These are phyloP conservation scores for Syzygium malaccense DNA, from an alignment of 441 rosid species.

Conservation along the genomic window DNA sequence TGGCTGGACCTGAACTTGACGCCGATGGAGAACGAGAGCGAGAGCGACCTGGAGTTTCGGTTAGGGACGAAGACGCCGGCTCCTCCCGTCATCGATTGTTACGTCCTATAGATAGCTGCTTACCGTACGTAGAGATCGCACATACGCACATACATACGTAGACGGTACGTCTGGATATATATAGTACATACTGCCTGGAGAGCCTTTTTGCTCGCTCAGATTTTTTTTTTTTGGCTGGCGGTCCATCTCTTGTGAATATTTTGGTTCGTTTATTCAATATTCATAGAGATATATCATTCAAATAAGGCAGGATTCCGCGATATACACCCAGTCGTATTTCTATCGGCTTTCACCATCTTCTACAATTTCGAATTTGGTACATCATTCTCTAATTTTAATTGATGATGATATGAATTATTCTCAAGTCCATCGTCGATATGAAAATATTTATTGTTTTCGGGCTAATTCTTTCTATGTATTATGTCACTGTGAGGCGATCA, in stretches of 20 bases:
- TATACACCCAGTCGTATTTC: neutral
- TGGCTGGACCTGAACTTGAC: slow-evolving; percentile 68
- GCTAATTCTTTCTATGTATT: neutral
- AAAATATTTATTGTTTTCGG: neutral
- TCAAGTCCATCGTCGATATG: neutral
- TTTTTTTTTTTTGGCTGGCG: neutral
- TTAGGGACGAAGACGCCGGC: slow-evolving; percentile 14
- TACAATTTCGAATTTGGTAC: neutral
- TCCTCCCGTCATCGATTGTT: slow-evolving; percentile 27
- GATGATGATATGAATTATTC: neutral
- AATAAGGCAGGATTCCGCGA: neutral
- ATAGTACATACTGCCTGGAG: neutral
- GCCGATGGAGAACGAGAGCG: slow-evolving; percentile 60
- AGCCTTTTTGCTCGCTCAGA: neutral
- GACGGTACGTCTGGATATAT: neutral
- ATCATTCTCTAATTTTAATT: neutral
- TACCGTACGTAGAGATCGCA: neutral
- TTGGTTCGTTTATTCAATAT: neutral
- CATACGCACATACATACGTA: neutral
- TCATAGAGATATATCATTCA: neutral
- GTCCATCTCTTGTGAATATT: neutral
- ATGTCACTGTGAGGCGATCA: neutral
- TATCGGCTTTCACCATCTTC: neutral
- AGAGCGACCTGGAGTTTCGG: slow-evolving; percentile 43
- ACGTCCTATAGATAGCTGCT: slow-evolving; percentile 13